Evolutionary conservation across 108 stramenopile species (phyloP).

Genomic region (Schizochytrium sp.): DNA sequence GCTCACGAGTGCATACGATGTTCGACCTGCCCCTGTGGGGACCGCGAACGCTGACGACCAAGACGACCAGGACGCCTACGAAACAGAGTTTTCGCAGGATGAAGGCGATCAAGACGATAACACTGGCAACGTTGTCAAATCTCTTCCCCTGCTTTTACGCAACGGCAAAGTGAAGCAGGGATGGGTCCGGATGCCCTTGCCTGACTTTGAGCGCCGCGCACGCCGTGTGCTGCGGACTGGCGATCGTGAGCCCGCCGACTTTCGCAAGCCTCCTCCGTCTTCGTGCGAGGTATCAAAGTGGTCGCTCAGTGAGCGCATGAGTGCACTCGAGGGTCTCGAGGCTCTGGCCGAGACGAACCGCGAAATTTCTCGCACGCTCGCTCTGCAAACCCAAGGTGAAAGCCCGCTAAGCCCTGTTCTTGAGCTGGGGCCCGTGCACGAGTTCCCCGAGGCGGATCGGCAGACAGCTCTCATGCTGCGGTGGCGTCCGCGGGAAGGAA

Average conservation of each 20-base stretch:
- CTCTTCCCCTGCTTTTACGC: not conserved
- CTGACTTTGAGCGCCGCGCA: not conserved
- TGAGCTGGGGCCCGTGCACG: not conserved
- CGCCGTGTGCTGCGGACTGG: not conserved
- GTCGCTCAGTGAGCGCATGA: not conserved
- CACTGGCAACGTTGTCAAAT: too few species aligned
- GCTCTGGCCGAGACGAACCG: not conserved
- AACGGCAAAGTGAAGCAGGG: not conserved
- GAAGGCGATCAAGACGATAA: not conserved
- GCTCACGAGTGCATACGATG: not conserved
- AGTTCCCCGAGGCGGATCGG: not conserved
- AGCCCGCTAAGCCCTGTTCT: not conserved
- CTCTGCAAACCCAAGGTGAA: not conserved
- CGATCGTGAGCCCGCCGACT: not conserved
- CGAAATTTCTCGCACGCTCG: not conserved
- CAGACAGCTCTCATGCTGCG: not conserved
- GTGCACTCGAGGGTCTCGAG: not conserved
- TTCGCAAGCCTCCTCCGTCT: not conserved
- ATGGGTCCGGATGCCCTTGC: not conserved
- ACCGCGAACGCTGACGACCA: not conserved
- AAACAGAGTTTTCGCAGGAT: not conserved
- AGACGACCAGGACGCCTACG: not conserved
- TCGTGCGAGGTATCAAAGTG: constrained; percentile 3
- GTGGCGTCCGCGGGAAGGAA: not conserved
- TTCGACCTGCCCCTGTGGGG: not conserved